Conservation (phyloP, 805 yeast genomes). For the Scheffersomyces amazonensis region DNA sequence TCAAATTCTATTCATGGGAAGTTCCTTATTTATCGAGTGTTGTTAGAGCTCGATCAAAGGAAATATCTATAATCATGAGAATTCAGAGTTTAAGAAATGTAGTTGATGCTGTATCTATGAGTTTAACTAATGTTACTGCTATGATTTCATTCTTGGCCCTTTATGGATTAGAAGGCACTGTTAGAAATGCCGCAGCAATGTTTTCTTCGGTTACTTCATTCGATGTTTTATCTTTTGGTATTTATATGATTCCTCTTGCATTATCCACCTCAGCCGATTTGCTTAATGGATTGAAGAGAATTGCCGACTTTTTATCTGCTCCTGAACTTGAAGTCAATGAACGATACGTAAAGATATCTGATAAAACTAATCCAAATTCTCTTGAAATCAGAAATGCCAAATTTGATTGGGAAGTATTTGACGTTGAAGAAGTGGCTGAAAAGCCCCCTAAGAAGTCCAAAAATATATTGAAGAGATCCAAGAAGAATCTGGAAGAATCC, state of each 20-base stretch:
- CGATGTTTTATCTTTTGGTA: constrained; percentile 53
- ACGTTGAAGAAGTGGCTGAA: constrained; percentile 10
- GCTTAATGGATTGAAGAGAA: constrained; percentile 54
- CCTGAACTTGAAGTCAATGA: constrained; percentile 19
- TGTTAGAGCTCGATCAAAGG: constrained; percentile 51
- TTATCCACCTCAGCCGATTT: constrained; percentile 64
- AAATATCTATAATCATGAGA: constrained; percentile 53
- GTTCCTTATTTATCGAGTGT: constrained; percentile 60
- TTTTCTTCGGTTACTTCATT: constrained; percentile 68
- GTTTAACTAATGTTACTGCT: constrained; percentile 67
- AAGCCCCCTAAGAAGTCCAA: constrained; percentile 5
- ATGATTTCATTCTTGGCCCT: constrained; percentile 44
- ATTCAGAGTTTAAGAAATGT: constrained; percentile 62
- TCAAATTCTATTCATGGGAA: constrained; percentile 89
- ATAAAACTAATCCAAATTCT: constrained; percentile 21
- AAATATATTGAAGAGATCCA: constrained; percentile 19
- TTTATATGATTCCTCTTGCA: constrained; percentile 64
- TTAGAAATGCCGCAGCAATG: constrained; percentile 50
- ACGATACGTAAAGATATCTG: constrained; percentile 2
- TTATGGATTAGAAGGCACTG: constrained; percentile 21
- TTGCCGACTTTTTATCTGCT: constrained; percentile 48
- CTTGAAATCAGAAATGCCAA: constrained; percentile 50
- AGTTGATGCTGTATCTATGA: constrained; percentile 60
- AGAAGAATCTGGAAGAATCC: constrained; percentile 5
- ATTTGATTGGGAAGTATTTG: constrained; percentile 62